A percentile compares a stretch with the other conserved stretches of the same genome.
Evolutionary conservation across 208 protist species (phyloP).

Genomic region (Phytomonas francai): DNA sequence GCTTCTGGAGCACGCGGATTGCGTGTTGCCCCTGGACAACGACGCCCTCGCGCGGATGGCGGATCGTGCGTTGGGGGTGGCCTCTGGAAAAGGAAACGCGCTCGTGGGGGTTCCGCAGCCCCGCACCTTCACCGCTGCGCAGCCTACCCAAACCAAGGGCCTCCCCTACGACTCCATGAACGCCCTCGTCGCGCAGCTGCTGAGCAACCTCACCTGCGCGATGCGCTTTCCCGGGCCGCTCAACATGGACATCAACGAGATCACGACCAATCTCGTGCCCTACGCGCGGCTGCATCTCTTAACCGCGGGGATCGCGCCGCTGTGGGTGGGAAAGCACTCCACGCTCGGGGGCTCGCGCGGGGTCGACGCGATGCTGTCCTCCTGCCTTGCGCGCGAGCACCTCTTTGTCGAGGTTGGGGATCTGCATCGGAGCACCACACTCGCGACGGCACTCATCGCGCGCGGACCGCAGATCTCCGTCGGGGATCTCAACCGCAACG

Average conservation of each 20-base stretch:
- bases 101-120: slow-evolving; percentile 24
- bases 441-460: slow-evolving; percentile 88
- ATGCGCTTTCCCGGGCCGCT: slow-evolving; percentile 93
- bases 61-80: slow-evolving; percentile 33
- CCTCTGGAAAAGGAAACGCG: slow-evolving; percentile 6
- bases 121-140: slow-evolving; percentile 46
- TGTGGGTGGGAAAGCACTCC: slow-evolving; percentile 58
- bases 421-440: slow-evolving; percentile 11
- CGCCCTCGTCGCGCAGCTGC: slow-evolving; percentile 90
- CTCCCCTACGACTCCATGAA: slow-evolving; percentile 95
- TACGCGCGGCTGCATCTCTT: slow-evolving; percentile 92
- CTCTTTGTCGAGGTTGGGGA: slow-evolving; percentile 70
- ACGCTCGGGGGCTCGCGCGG: slow-evolving; percentile 39
- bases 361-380: slow-evolving; percentile 83
- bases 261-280: slow-evolving; percentile 96
- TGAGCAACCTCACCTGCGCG: slow-evolving; percentile 92
- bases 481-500: slow-evolving; percentile 89
- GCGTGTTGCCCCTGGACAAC: slow-evolving; percentile 93
- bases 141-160: slow-evolving; percentile 64
- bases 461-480: slow-evolving; percentile 89
- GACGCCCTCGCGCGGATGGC: slow-evolving; percentile 84
- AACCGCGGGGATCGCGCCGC: slow-evolving; percentile 84
- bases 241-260: slow-evolving; percentile 97
- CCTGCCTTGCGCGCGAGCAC: slow-evolving; percentile 76
- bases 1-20: slow-evolving; percentile 92